A percentile compares a stretch with the other conserved stretches of the same genome.
These are phyloP conservation scores for Euphorbia corollata DNA, from an alignment of 441 rosid genomes.

Conservation along the genomic window DNA sequence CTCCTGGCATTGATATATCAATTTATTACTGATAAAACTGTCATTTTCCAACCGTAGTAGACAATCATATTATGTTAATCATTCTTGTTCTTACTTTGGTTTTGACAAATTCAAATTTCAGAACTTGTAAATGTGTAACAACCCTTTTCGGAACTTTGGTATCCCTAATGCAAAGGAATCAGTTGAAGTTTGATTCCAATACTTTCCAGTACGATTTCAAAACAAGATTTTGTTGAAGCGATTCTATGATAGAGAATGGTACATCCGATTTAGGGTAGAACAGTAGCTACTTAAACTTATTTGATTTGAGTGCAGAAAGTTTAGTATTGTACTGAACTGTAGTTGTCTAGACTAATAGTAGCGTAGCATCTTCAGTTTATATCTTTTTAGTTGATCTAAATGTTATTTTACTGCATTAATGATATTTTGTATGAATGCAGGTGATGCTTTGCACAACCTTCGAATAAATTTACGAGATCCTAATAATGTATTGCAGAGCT, in stretches of 20 bases:
- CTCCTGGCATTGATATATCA: conserved; percentile 2
- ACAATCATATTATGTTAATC: neutral
- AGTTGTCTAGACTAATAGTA: neutral
- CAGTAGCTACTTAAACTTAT: too few relatives aligned
- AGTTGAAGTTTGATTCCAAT: neutral
- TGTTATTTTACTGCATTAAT: neutral
- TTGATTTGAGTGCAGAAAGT: neutral
- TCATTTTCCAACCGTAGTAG: conserved; percentile 9
- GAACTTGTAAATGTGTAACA: neutral
- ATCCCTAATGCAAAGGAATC: neutral
- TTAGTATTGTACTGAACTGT: conserved; percentile 1
- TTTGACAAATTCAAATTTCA: neutral
- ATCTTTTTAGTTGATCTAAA: neutral
- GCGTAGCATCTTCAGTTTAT: neutral
- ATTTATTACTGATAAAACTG: conserved; percentile 2
- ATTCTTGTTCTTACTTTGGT: neutral
- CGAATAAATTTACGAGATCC: conserved; percentile 65
- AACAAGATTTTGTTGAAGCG: neutral
- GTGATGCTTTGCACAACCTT: conserved; percentile 84
- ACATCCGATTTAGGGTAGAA: too few relatives aligned
- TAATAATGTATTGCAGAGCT: conserved; percentile 38
- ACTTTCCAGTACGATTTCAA: neutral
- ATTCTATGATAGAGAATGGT: neutral
- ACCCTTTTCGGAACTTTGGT: neutral
- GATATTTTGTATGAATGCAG: conserved; percentile 33